Conservation (phyloP, 495 filamentous ascomycete genomes). For the Penicillium antarcticum region DNA sequence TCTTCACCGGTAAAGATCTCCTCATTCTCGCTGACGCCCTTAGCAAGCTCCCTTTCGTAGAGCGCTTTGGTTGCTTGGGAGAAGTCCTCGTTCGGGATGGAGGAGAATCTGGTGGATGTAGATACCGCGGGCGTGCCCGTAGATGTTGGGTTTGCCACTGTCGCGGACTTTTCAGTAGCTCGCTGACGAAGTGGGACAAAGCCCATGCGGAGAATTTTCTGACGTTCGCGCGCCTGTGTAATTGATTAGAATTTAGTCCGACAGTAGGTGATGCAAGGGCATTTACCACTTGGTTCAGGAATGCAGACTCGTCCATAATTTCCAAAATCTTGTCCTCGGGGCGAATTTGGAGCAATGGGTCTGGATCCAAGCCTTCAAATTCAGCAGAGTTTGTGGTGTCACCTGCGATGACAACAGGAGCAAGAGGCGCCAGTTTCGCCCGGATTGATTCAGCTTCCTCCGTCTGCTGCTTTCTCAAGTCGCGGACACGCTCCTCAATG, state of each 20-base stretch:
- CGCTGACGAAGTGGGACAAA: constrained; percentile 63
- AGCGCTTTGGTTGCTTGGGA: constrained; percentile 87
- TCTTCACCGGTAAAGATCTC: constrained; percentile 96
- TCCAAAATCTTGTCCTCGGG: constrained; percentile 66
- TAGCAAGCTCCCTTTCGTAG: constrained; percentile 90
- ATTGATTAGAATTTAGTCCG: neutral
- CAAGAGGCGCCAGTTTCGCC: constrained; percentile 51
- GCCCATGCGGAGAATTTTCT: constrained; percentile 63
- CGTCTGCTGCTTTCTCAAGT: constrained; percentile 63
- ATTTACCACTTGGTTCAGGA: constrained; percentile 57
- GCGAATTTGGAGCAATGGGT: constrained; percentile 65
- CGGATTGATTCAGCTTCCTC: constrained; percentile 64
- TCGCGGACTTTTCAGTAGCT: constrained; percentile 42
- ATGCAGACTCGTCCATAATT: constrained; percentile 57
- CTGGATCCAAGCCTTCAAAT: constrained; percentile 57
- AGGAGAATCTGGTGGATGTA: constrained; percentile 69
- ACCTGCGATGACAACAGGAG: constrained; percentile 19
- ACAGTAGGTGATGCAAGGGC: neutral
- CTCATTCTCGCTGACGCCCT: constrained; percentile 88
- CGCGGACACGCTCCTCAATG: constrained; percentile 66
- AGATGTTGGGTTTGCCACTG: constrained; percentile 25
- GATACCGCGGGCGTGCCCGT: constrained; percentile 31
- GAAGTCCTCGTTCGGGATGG: constrained; percentile 77
- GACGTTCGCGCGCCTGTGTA: constrained; percentile 54
- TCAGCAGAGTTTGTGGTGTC: constrained; percentile 15